A percentile compares a stretch with the other conserved stretches of the same genome.
Conservation (phyloP, 2,329 filamentous ascomycete genomes). For the Ophiostoma sp. region DNA sequence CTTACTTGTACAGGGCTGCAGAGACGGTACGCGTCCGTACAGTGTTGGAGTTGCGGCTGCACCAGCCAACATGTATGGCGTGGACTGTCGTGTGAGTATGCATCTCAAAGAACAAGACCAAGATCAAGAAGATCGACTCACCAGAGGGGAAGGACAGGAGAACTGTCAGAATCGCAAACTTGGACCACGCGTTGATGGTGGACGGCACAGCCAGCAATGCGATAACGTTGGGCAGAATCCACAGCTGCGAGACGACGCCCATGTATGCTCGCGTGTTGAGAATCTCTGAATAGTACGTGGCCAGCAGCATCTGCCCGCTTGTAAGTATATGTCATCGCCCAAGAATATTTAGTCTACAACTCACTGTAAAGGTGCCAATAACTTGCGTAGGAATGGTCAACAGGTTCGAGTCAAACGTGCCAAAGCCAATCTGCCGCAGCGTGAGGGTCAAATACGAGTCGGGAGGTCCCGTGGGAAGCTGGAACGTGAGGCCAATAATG, state of each 20-base stretch:
- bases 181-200: not conserved
- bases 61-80: conserved; percentile 8
- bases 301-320: not conserved
- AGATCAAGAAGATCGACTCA: not conserved
- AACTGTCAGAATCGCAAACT: not conserved
- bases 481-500: conserved; percentile 24
- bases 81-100: not conserved
- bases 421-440: not conserved
- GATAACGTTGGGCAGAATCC: conserved; percentile 3
- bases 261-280: conserved; percentile 12
- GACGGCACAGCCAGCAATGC: not conserved
- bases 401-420: not conserved
- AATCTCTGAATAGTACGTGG: conserved; percentile 10
- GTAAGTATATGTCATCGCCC: not conserved
- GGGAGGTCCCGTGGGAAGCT: conserved; percentile 21
- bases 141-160: not conserved
- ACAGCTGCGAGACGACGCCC: not conserved
- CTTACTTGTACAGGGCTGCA: conserved; percentile 11
- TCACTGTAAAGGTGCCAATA: not conserved
- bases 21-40: conserved; percentile 8
- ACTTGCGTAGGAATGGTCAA: not conserved
- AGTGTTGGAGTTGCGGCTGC: conserved; percentile 14
- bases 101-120: not conserved
- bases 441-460: not conserved
- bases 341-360: not conserved